A percentile compares a stretch with the other conserved stretches of the same genome.
These are phyloP conservation scores for Xenosphaeropsis pyriputrescens DNA, from an alignment of 2,329 filamentous ascomycete genomes.

Conservation along the genomic window DNA sequence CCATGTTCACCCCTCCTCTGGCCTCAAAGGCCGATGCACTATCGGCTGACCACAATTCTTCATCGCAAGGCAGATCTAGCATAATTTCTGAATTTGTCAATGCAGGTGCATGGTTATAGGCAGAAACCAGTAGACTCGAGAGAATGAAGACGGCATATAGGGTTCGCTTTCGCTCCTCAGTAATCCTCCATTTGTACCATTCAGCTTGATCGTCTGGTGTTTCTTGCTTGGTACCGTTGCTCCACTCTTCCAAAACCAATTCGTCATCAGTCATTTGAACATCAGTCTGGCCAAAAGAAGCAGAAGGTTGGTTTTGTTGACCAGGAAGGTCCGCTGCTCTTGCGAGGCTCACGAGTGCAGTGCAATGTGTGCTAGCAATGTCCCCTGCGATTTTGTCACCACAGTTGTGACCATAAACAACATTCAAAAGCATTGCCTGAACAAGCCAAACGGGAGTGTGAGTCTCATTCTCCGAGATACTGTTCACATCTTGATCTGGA, in stretches of 20 bases:
- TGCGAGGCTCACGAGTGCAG: constrained; percentile 78
- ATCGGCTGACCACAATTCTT: constrained; percentile 78
- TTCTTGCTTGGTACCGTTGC: constrained; percentile 26
- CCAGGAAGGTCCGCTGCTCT: constrained; percentile 66
- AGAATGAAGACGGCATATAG: constrained; percentile 83
- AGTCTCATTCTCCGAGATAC: constrained; percentile 41
- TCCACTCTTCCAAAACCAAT: constrained; percentile 38
- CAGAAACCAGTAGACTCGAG: constrained; percentile 79
- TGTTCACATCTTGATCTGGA: constrained; percentile 29
- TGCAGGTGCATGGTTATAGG: constrained; percentile 84
- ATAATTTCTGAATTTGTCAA: constrained; percentile 89
- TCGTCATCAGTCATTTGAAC: constrained; percentile 34
- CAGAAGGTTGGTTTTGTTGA: constrained; percentile 22
- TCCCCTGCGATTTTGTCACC: constrained; percentile 83
- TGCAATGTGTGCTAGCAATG: constrained; percentile 84
- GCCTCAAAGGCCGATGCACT: constrained; percentile 69
- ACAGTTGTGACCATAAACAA: constrained; percentile 90
- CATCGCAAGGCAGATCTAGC: constrained; percentile 81
- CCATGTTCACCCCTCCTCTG: constrained; percentile 56
- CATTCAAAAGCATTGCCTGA: constrained; percentile 91
- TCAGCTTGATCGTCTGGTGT: constrained; percentile 48
- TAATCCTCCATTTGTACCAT: constrained; percentile 80
- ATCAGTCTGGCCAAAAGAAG: constrained; percentile 20
- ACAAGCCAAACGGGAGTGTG: constrained; percentile 88
- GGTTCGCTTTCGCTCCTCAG: constrained; percentile 85